Base-by-base conservation (phyloP, 2,329 filamentous ascomycete genomes). In the Colletotrichum filicis region DNA sequence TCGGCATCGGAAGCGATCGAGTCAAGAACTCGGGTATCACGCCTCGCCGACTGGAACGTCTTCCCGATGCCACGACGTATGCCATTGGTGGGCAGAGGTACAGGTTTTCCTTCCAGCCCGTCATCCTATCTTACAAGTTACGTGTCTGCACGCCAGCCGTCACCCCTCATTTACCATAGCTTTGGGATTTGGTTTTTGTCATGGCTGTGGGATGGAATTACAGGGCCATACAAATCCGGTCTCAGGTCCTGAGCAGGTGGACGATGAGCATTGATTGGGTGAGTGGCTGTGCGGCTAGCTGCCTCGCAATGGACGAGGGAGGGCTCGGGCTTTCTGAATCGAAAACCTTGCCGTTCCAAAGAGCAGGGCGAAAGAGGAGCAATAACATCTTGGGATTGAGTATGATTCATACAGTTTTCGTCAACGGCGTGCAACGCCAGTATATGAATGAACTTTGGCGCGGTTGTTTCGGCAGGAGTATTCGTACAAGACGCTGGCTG, bases 181-280 rank as follows among this genome's bases (percentile, higher is more conserved):
- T 28, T n/a, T 35, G 63, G 59, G 53, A 42, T 19, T 42, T 42
- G 32, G 32, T 32, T 46, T n/a, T 55, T 69, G 53, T 69, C 66
- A 63, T 72, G 59, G 42, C 69, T 22, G 53, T 52, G 53, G 42
- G 59, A 72, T 59, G 69, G 24, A 46, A 28, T 11, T 61, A 28
- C n/a, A 66, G 35, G 46, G n/a, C 59, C 70, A 32, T 53, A 69
- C 59, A 58, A n/a, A 52, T 72, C 66, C 70, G 66, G 70, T 72
- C 66, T 69, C 70, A 72, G 66, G 66, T 72, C 24, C 42, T 55
- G 49, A 46, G 52, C 59, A 53, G 42, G 46, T 61, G 66, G 53
- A 55, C 66, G 46, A 46, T 24, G 35, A 59, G 67, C 67, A 64
- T 56, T 12, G 28, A 56, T 58, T 62, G 65, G 65, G 52, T 58